phyloP scores from a whole-genome alignment of 176 grass and related monocot genomes.

The Oryza officinalis region DNA sequence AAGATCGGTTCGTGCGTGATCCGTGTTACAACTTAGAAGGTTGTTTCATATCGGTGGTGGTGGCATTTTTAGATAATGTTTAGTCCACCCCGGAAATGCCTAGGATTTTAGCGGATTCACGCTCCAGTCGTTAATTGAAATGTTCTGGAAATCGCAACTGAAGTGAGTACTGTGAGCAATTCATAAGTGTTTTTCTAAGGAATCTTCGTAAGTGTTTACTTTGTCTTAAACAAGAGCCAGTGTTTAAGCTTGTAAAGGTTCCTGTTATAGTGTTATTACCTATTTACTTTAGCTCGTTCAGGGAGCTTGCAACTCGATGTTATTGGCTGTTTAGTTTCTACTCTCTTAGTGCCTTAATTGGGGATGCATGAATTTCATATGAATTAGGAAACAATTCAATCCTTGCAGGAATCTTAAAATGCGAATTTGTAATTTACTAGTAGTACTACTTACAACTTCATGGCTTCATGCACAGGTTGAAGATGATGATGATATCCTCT shows the following conservation, averaged over 20 bases:
- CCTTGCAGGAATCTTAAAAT: background rate
- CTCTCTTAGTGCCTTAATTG: background rate
- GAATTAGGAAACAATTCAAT: background rate
- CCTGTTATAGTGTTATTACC: background rate
- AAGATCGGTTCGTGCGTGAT: background rate
- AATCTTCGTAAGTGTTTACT: background rate
- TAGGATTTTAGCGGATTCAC: slow-evolving; percentile 2
- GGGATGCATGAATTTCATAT: background rate
- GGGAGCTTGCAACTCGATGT: background rate
- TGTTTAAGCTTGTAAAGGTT: background rate
- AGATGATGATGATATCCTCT: slow-evolving; percentile 47
- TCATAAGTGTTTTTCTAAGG: background rate
- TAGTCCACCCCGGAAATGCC: background rate
- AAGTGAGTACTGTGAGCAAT: background rate
- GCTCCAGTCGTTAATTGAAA: background rate
- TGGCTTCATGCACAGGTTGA: slow-evolving; percentile 47
- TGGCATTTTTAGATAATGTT: background rate
- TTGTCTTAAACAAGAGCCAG: background rate
- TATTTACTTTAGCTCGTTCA: background rate
- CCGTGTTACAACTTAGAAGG: background rate
- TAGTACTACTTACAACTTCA: background rate
- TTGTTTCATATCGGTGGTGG: background rate
- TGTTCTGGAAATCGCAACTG: background rate
- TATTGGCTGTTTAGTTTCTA: slow-evolving; percentile 1
- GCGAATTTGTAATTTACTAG: background rate